Base-by-base conservation (phyloP, 306 rosid species). In the Luffa aegyptiaca region DNA sequence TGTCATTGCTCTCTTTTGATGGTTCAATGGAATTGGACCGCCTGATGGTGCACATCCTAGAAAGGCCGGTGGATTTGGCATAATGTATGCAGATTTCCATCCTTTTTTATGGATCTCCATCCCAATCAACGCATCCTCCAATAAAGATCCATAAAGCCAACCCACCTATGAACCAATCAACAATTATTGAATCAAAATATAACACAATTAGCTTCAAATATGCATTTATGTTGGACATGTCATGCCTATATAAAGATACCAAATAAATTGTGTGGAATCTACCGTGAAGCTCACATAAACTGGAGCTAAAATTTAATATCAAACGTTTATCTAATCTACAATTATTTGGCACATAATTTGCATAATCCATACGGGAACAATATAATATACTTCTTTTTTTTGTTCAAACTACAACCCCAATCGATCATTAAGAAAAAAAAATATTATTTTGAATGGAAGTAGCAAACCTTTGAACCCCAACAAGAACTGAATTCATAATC, bases 1-100 rank as follows among this genome's bases (percentile, higher is more conserved):
- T 1, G 86, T 84, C 75, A 87, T 87, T 92, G 96, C 91, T 78
- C 96, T 90, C 81, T 90, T 94, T 8, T 82, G 88, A 86, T 94
- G 97, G 44, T 80, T 65, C 87, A 89, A 66, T 11, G 88, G 18
- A 6, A 36, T 33, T n/a, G 96, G 94, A 11, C 85, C 89, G 5
- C 89, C 82, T 0, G 46, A 8, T 3, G 94, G 96, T 2, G 89
- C 90, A 70, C 86, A 82, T 0, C 98, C 97, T 6, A 76, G 57
- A 78, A 94, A 92, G 4, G 85, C 90, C 0, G 82, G 76, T 44
- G 96, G 97, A 52, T 77, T 73, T 0, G 92, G 84, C 1, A 35
- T 33, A n/a, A 84, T 81, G 6, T 44, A 0, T 3, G 71, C 81
- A 3, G 81, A 78, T 78, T 78, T 84, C 81, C 76, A 84, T 2